Conservation (phyloP, 495 filamentous ascomycete species). For the Alectoria sarmentosa region DNA sequence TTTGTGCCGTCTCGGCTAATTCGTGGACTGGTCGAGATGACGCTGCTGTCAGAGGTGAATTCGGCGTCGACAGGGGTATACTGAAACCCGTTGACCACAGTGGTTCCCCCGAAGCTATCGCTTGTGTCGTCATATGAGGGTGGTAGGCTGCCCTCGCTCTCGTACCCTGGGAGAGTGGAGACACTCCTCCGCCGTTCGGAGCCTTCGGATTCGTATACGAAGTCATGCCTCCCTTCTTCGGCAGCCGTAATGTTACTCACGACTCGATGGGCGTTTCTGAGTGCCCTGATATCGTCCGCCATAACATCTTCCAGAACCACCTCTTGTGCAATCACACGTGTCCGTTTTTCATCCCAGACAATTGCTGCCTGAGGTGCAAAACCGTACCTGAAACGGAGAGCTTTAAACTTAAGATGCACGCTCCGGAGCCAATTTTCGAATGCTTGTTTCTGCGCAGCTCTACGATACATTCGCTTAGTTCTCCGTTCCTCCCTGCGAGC, state of each 20-base stretch:
- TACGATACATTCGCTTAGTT: constrained; percentile 34
- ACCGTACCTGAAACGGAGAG: constrained; percentile 20
- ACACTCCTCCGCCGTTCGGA: constrained; percentile 23
- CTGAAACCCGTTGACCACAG: constrained; percentile 19
- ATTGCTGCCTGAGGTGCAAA: constrained; percentile 3
- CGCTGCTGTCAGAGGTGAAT: constrained; percentile 27
- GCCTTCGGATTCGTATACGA: constrained; percentile 17
- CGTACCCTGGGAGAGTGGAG: constrained; percentile 25
- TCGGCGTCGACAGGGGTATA: constrained; percentile 19
- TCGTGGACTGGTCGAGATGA: constrained; percentile 28
- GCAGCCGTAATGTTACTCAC: constrained; percentile 41
- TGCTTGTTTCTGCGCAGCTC: constrained; percentile 35
- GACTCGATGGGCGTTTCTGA: constrained; percentile 39
- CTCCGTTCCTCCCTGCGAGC: constrained; percentile 37
- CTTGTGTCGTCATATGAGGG: constrained; percentile 23
- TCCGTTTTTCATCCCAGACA: constrained; percentile 25
- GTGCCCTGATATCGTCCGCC: constrained; percentile 40
- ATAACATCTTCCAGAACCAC: constrained; percentile 24
- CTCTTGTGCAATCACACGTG: constrained; percentile 31
- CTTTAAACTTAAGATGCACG: constrained; percentile 1
- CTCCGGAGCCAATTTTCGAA: constrained; percentile 32
- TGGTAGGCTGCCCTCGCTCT: constrained; percentile 27
- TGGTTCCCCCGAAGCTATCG: neutral
- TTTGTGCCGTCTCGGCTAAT: constrained; percentile 27
- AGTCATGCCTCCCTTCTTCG: constrained; percentile 32